These are phyloP conservation scores for Erythrobasidium hasegawianum DNA, from an alignment of 1,284 basidiomycete genomes.

Conservation along the genomic window DNA sequence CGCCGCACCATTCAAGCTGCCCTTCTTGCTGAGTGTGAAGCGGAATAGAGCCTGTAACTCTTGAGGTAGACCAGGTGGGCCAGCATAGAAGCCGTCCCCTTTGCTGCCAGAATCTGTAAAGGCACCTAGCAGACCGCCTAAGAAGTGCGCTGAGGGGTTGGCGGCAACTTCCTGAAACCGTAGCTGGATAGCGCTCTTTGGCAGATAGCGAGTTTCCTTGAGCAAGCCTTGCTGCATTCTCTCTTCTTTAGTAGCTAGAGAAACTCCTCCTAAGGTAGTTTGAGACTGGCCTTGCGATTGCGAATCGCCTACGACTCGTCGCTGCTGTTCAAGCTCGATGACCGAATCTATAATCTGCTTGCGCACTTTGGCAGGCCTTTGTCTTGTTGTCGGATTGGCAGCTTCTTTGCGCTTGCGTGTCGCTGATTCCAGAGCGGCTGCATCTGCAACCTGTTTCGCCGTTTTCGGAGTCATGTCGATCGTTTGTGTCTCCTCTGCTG, in stretches of 20 bases:
- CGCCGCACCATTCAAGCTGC: constrained; percentile 16
- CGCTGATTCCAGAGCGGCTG: constrained; percentile 39
- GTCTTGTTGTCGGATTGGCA: constrained; percentile 58
- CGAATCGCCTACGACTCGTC: constrained; percentile 7
- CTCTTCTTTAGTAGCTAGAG: constrained; percentile 22
- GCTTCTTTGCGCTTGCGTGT: constrained; percentile 48
- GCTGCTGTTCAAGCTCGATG: constrained; percentile 65
- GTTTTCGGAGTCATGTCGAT: constrained; percentile 56
- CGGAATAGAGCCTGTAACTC: constrained; percentile 29
- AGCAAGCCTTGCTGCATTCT: constrained; percentile 30
- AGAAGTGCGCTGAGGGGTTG: constrained; percentile 29
- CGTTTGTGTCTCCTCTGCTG: constrained; percentile 7
- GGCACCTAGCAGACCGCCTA: constrained; percentile 20
- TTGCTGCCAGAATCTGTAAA: constrained; percentile 2
- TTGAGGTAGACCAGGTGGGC: constrained; percentile 28
- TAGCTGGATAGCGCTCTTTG: constrained; percentile 41
- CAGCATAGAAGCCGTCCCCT: constrained; percentile 26
- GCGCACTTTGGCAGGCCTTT: constrained; percentile 68
- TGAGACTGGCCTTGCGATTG: constrained; percentile 19
- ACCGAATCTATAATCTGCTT: constrained; percentile 60
- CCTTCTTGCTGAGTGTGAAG: constrained; percentile 5
- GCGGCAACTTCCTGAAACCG: constrained; percentile 39
- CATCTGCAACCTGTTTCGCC: constrained; percentile 50
- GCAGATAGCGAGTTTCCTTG: constrained; percentile 41
- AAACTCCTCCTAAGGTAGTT: not conserved